Base-by-base conservation (phyloP, 169 alveolate species). In the Blepharisma undulans region DNA sequence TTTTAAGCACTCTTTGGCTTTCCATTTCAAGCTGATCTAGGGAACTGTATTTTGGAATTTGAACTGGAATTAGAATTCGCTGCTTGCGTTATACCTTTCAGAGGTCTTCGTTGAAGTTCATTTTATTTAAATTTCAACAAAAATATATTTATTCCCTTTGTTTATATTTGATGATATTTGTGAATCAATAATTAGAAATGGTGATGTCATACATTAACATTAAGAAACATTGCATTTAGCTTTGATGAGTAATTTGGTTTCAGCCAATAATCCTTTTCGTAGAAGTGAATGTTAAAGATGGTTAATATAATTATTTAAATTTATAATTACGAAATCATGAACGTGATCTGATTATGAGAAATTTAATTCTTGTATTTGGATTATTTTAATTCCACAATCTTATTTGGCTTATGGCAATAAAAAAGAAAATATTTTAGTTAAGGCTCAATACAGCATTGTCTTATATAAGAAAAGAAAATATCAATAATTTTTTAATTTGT, bases 1-100 rank as follows among this genome's bases (percentile, higher is more conserved):
- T 32, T 19, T 88, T 29, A 36, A 92, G 80, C 16, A 91, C 94
- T 78, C 92, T 22, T 36, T 86, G 91, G 32, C 72, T 86, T 19
- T 22, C 84, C 60, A 86, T 21, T 61, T 86, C 84, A 14, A 86
- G 72, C 29, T 84, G 66, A 48, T 48, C 66, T 48, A 48, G 14
- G 12, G 66, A 48, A 18, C 66, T 48, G 66, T 48, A 48, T 48
- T 48, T 48, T 10, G 66, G 66, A 10, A 48, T 48, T 48, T 48
- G 66, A 18, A 48, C 66, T 48, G 66, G 66, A 18, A 5, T 48
- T 48, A 48, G 14, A 48, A 48, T 48, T 48, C 66, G 66, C 66
- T 48, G 66, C 66, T 48, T 48, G 66, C 66, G 66, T 48, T 48
- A 48, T 48, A 48, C 66, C 66, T 48, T 48, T 48, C 66, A 48